phyloP scores from a whole-genome alignment of 495 filamentous ascomycete genomes.

The Penicillium pulvis region DNA sequence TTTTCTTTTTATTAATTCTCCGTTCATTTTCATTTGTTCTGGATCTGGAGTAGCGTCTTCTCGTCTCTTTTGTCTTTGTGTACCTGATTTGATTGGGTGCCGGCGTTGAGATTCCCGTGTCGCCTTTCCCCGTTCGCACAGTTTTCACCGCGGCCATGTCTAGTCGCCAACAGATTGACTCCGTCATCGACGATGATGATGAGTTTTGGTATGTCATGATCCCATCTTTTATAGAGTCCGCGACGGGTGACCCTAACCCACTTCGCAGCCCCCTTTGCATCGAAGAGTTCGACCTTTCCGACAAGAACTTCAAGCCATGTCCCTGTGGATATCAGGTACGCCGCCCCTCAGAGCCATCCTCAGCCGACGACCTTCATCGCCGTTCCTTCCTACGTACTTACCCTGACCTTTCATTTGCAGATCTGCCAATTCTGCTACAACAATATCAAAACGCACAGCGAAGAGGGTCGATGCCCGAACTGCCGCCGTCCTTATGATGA shows the following conservation, averaged over 20 bases:
- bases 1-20: constrained; percentile 18
- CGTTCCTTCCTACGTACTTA: background rate
- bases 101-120: constrained; percentile 32
- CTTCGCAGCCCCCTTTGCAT: constrained; percentile 85
- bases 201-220: constrained; percentile 72
- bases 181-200: constrained; percentile 96
- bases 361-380: background rate
- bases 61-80: constrained; percentile 22
- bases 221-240: background rate
- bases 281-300: constrained; percentile 96
- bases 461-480: constrained; percentile 94
- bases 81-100: constrained; percentile 30
- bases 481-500: constrained; percentile 95
- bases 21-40: constrained; percentile 14
- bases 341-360: background rate
- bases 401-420: constrained; percentile 44
- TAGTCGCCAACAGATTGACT: constrained; percentile 76
- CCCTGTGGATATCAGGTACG: constrained; percentile 96
- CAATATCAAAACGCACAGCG: constrained; percentile 88
- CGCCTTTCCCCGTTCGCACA: constrained; percentile 29
- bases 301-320: constrained; percentile 96
- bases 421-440: constrained; percentile 99
- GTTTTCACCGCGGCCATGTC: constrained; percentile 51
- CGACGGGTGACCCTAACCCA: constrained; percentile 17
- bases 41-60: constrained; percentile 20